phyloP scores from a whole-genome alignment of 179 eudicot genomes.

The Camellia oleifera region DNA sequence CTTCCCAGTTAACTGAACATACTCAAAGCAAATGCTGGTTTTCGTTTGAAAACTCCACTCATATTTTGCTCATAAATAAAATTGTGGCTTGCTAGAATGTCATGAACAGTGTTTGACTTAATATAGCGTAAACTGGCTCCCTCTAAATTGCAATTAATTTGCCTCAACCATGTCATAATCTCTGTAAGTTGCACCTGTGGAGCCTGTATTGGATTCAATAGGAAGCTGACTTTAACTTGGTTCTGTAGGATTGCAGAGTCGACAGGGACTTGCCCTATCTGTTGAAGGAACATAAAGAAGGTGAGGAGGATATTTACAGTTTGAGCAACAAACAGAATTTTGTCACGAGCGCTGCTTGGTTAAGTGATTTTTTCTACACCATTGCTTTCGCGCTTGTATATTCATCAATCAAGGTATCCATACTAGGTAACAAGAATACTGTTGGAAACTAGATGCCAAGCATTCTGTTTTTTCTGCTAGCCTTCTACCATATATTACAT shows the following conservation, averaged over 20 bases:
- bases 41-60: neutral
- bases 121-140: neutral
- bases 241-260: conserved; percentile 62
- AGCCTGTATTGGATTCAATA: neutral
- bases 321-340: conserved; percentile 23
- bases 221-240: neutral
- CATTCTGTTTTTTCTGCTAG: conserved; percentile 4
- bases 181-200: neutral
- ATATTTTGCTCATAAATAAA: neutral
- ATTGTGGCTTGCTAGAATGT: neutral
- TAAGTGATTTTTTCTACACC: neutral
- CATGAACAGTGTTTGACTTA: neutral
- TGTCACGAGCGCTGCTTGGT: neutral
- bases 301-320: conserved; percentile 67
- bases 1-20: neutral
- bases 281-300: conserved; percentile 69
- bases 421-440: neutral
- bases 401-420: neutral
- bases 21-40: neutral
- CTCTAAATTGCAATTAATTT: neutral
- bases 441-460: neutral
- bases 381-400: neutral
- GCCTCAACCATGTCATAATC: neutral
- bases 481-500: neutral
- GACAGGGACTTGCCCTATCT: conserved; percentile 71